Evolutionary conservation across 2,329 filamentous ascomycete genomes (phyloP).

Genomic region (Fusarium nematophilum): DNA sequence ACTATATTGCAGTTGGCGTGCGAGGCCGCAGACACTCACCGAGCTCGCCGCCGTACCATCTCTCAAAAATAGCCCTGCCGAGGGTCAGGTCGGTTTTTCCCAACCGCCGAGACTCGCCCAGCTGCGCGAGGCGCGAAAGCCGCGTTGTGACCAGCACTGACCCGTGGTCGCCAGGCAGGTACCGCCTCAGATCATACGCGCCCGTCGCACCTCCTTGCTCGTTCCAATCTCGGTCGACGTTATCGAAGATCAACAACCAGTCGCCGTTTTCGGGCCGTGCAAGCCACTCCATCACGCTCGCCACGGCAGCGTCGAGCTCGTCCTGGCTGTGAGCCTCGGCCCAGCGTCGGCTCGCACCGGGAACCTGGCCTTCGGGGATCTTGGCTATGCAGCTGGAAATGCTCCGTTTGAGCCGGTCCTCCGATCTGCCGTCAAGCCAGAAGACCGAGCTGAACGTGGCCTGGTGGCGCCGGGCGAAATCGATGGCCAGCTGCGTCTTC

Average conservation of each 20-base stretch:
- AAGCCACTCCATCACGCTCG: conserved; percentile 5
- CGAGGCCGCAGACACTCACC: neutral
- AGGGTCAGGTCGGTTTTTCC: neutral
- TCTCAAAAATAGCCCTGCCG: neutral
- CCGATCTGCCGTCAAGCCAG: conserved; percentile 7
- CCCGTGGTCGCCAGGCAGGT: conserved; percentile 2
- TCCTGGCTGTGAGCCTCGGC: conserved; percentile 2
- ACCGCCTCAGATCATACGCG: neutral
- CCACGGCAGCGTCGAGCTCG: neutral
- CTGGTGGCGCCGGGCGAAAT: neutral
- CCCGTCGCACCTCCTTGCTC: neutral
- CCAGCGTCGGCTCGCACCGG: neutral
- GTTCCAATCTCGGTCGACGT: conserved; percentile 3
- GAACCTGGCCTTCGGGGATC: conserved; percentile 1
- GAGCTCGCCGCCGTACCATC: neutral
- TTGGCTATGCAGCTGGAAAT: neutral
- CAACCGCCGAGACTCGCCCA: neutral
- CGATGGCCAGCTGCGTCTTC: conserved; percentile 14
- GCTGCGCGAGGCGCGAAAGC: neutral
- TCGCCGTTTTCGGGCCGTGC: neutral
- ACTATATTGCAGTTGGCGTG: neutral
- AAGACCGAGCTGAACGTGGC: conserved; percentile 2
- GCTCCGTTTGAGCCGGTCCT: conserved; percentile 1
- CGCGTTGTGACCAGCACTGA: neutral
- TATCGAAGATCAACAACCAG: conserved; percentile 6